Evolutionary conservation across 129 eudicot genomes (phyloP).

Genomic region (Glebionis coronaria): DNA sequence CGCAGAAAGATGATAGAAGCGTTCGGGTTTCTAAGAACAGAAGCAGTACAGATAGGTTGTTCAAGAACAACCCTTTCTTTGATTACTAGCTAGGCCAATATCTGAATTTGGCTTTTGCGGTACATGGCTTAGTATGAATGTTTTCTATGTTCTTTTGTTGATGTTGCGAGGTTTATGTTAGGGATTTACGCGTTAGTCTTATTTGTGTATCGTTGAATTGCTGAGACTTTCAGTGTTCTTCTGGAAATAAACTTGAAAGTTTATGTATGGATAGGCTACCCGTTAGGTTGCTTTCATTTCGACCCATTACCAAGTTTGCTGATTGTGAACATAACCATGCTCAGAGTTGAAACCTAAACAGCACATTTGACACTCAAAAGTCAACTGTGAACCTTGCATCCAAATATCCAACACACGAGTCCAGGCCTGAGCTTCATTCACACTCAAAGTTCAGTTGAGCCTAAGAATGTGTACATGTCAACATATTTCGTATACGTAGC

Average conservation of each 20-base stretch:
- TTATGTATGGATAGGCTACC: conserved; percentile 3
- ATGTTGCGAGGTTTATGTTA: conserved; percentile 18
- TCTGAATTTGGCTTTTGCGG: conserved; percentile 26
- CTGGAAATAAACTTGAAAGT: conserved; percentile 28
- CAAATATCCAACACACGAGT: no score
- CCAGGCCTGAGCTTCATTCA: no score
- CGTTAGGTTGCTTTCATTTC: no score
- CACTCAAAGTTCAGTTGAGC: no score
- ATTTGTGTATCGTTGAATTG: conserved; percentile 23
- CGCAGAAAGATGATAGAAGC: conserved; percentile 30
- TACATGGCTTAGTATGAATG: conserved; percentile 13
- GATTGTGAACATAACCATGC: no score
- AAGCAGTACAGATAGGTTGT: conserved; percentile 56
- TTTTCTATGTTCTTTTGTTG: conserved; percentile 21
- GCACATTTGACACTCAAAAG: no score
- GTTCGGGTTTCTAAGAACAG: conserved; percentile 31
- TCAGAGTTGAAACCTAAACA: no score
- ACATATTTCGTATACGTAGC: no score
- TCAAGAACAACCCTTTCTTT: conserved; percentile 73
- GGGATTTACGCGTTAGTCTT: conserved; percentile 4
- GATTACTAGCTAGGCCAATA: conserved; percentile 45
- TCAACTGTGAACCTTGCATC: no score
- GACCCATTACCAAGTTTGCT: no score
- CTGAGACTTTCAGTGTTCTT: conserved; percentile 13
- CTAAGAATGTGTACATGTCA: no score